Evolutionary conservation across 2,329 filamentous ascomycete genomes (phyloP).

Genomic region (Sclerotinia trifoliorum): DNA sequence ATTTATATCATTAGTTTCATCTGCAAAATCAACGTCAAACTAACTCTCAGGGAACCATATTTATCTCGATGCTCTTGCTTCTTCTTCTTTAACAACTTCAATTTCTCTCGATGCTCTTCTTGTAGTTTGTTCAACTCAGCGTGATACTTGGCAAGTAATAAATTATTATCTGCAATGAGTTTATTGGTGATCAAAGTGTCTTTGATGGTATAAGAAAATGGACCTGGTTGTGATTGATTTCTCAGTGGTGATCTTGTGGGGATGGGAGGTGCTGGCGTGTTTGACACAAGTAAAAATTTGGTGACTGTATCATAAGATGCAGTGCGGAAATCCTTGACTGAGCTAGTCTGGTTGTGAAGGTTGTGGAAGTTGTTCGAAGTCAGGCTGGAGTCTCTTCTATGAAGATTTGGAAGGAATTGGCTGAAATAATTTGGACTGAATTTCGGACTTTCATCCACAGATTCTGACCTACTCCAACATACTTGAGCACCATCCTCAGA

Average conservation of each 20-base stretch:
- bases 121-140: neutral
- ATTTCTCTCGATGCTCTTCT: neutral
- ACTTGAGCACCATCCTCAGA: neutral
- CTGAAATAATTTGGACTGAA: neutral
- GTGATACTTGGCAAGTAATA: neutral
- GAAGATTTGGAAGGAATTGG: neutral
- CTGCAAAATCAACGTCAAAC: constrained; percentile 11
- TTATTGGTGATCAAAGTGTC: neutral
- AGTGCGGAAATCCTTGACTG: neutral
- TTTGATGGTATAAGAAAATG: neutral
- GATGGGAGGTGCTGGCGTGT: neutral
- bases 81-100: neutral
- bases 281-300: neutral
- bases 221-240: neutral
- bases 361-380: neutral
- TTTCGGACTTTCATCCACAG: neutral
- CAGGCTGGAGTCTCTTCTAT: too few relatives aligned
- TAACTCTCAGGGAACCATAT: neutral
- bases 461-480: neutral
- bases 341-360: constrained; percentile 3
- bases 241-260: neutral
- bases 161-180: neutral
- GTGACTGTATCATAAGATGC: neutral
- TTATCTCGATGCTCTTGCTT: neutral
- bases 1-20: neutral